Conservation (phyloP, 139 green algal genomes). For the Auxenochlorella pyrenoidosa region DNA sequence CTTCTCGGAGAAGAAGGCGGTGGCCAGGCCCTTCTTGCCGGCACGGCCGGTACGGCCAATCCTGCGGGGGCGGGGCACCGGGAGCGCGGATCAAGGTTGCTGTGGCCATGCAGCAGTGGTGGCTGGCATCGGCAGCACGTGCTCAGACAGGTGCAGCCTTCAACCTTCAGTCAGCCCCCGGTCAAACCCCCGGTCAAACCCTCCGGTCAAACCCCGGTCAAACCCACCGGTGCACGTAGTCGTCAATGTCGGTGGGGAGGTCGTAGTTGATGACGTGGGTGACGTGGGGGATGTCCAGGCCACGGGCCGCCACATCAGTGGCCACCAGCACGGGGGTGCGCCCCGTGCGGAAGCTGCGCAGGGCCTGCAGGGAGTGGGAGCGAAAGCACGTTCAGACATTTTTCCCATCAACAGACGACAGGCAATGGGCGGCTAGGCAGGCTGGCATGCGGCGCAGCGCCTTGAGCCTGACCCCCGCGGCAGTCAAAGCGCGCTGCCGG, state of each 20-base stretch:
- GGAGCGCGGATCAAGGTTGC: no score
- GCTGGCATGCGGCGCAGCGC: background rate
- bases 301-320: constrained; percentile 97
- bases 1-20: constrained; percentile 95
- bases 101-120: background rate
- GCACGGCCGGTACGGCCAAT: constrained; percentile 88
- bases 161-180: no score
- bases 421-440: background rate
- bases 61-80: constrained; percentile 35
- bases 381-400: no score
- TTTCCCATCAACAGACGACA: no score
- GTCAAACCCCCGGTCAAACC: background rate
- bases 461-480: no score
- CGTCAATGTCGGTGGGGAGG: constrained; percentile 87
- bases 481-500: no score
- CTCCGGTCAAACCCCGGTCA: background rate
- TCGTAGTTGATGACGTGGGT: constrained; percentile 92
- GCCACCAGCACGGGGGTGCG: constrained; percentile 87
- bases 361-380: constrained; percentile 40
- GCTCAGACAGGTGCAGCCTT: no score
- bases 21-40: constrained; percentile 98
- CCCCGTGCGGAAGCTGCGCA: constrained; percentile 88
- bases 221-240: constrained; percentile 79
- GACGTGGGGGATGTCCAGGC: constrained; percentile 91
- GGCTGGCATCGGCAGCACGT: background rate